Conservation (phyloP, 176 grass and related monocot genomes). For the Lolium rigidum region DNA sequence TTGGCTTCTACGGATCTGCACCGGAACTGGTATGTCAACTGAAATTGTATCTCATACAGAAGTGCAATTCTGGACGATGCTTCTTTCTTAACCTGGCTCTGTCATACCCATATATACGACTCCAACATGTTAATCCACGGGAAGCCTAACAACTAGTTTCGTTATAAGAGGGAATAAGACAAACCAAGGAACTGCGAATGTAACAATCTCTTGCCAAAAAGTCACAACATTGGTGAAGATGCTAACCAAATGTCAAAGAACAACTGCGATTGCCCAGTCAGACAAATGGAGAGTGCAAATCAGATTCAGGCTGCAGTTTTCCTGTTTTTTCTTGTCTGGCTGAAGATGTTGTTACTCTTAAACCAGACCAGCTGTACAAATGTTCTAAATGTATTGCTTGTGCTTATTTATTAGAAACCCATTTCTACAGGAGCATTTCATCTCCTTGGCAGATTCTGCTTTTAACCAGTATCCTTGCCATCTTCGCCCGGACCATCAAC, state of each 20-base stretch:
- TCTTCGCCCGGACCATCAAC: background rate
- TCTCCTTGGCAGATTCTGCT: conserved; percentile 1
- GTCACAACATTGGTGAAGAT: background rate
- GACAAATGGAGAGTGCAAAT: background rate
- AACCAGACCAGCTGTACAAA: background rate
- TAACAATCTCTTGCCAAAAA: background rate
- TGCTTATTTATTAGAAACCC: background rate
- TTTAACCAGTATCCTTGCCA: conserved; percentile 1
- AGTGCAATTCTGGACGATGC: background rate
- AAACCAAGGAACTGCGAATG: background rate
- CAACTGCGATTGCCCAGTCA: background rate
- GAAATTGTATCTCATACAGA: background rate
- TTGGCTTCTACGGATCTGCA: background rate
- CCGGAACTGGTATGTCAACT: background rate
- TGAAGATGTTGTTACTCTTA: background rate
- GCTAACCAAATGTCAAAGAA: background rate
- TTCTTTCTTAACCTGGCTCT: background rate
- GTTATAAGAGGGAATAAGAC: background rate
- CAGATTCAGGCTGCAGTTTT: background rate
- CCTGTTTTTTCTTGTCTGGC: background rate
- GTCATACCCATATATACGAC: background rate
- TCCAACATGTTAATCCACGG: background rate
- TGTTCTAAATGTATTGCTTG: too few relatives aligned
- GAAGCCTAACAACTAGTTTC: background rate
- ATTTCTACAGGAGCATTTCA: background rate